Base-by-base conservation (phyloP, 495 filamentous ascomycete genomes). In the Penicillium verhagenii region DNA sequence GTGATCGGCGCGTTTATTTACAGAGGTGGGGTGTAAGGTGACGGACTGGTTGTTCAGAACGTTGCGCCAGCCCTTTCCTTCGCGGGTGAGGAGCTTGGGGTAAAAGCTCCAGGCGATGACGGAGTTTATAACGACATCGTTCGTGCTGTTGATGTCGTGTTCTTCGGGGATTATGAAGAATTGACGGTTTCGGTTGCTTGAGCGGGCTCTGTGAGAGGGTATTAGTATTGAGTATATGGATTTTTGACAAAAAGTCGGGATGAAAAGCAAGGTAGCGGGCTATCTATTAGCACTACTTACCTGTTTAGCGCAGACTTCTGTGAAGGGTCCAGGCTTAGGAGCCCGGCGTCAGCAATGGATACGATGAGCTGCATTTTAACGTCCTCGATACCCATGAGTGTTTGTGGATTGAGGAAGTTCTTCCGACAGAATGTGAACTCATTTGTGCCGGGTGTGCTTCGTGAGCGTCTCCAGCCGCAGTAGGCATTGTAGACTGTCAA, bases 401-500 rank as follows among this genome's bases (percentile, higher is more conserved):
- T 92, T 65, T 95, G 92, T 4, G 82, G 74, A 16, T 83, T 91
- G 47, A 98, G 82, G 64, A 88, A 97, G 68, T 94, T 96, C 74
- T 91, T 96, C 26, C 87, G 83, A 70, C 94, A 97, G 71, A 94
- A 98, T 47, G 89, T 80, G 51, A 82, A 86, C 60, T 96, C 92
- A 52, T 86, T 86, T 2, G 79, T 77, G 5, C 81, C 82, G 1
- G 75, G 72, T 2, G 82, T 86, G 37, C 73, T 80, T 66, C 89
- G 92, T 6, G 88, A 80, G 37, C 86, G 84, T 55, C 88, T 89
- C 94, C 94, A 98, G 6, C 87, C 78, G 40, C 81, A 80, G 69
- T 97, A 98, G 0, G 92, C 94, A 58, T 96, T 96, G 73, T 96
- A 98, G 0, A 89, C 81, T 0, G 94, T 97, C 11, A 96, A 72